A percentile compares a stretch with the other conserved stretches of the same genome.
Evolutionary conservation across 2,329 filamentous ascomycete genomes (phyloP).

Genomic region (Paecilomyces niveus): DNA sequence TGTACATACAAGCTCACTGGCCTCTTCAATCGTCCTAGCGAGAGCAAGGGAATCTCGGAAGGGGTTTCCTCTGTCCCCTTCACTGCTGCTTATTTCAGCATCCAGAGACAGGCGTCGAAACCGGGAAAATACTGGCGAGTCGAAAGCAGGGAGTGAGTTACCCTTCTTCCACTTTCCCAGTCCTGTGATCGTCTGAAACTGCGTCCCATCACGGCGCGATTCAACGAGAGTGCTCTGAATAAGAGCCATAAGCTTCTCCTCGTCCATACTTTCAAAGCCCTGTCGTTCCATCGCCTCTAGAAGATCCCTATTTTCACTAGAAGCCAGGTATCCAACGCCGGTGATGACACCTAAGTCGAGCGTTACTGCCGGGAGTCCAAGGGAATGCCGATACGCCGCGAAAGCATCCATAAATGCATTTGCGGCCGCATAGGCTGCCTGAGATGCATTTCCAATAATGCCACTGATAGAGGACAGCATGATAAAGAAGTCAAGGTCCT

Average conservation of each 20-base stretch:
- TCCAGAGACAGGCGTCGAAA: neutral
- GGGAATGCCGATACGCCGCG: conserved; percentile 7
- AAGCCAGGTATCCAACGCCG: neutral
- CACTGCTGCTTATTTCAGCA: neutral
- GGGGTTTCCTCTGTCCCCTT: neutral
- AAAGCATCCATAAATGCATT: conserved; percentile 14
- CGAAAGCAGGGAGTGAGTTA: neutral
- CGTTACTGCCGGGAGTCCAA: conserved; percentile 68
- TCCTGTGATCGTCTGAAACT: neutral
- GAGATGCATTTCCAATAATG: conserved; percentile 6
- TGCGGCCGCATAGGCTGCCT: conserved; percentile 8
- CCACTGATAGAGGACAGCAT: conserved; percentile 8
- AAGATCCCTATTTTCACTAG: neutral
- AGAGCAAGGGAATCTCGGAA: neutral
- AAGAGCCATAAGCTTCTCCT: conserved; percentile 1
- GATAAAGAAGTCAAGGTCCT: conserved; percentile 18
- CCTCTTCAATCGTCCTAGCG: neutral
- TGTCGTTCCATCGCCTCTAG: neutral
- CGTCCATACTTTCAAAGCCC: neutral
- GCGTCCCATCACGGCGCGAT: neutral
- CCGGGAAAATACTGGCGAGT: neutral
- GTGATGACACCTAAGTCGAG: conserved; percentile 51
- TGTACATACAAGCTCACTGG: neutral
- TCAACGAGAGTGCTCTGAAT: neutral
- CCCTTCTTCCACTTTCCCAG: neutral